Evolutionary conservation across 2,329 filamentous ascomycete genomes (phyloP), one percentile per base, ranked within the genome.

Genomic region (Aphanocladium album): DNA sequence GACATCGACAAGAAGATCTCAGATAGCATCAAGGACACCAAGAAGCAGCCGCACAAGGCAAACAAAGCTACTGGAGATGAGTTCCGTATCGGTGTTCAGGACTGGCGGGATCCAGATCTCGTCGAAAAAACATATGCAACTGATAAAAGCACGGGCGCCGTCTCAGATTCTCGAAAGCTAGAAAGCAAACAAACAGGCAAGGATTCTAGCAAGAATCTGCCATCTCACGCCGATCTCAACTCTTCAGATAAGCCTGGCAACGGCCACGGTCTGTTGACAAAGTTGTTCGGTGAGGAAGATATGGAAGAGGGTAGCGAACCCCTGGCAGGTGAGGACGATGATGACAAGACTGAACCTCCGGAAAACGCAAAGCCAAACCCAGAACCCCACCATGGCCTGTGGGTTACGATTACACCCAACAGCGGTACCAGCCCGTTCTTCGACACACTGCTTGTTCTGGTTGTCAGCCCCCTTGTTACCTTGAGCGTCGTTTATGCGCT

Each of bases 331-430:
- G 61, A 62, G 16, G 60, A 61, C 23, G 70, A 70, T 9, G 66
- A 66, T 1, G 60, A 67, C 46, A 66, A 72, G 11, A 45, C 64
- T 9, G 64, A 67, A 2, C 37, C 62, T 16, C 58, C 66, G 6
- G 60, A 64, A 19, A 35, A 46, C 21, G 46, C 23, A 4, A 49
- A 54, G n/a, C 61, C 64, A 57, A 67, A 71, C 19, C 67, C 69
- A 50, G 69, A 76, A 30, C 73, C 64, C 17, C 76, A 80, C 41
- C 87, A 95, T 67, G 93, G 92, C 2, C 83, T 99, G 5, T 98
- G 92, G 92, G 91, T 99, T n/a, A 96, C 95, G 8, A 85, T 99
- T 60, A 95, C 91, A 1, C 95, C 93, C 1, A 93, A 92, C 0
- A 93, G 86, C 73, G 93, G 91, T 64, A 89, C 89, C 5, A 96